These are phyloP conservation scores for Fusarium sp. DNA, from an alignment of 2,329 filamentous ascomycete species.

Conservation along the genomic window DNA sequence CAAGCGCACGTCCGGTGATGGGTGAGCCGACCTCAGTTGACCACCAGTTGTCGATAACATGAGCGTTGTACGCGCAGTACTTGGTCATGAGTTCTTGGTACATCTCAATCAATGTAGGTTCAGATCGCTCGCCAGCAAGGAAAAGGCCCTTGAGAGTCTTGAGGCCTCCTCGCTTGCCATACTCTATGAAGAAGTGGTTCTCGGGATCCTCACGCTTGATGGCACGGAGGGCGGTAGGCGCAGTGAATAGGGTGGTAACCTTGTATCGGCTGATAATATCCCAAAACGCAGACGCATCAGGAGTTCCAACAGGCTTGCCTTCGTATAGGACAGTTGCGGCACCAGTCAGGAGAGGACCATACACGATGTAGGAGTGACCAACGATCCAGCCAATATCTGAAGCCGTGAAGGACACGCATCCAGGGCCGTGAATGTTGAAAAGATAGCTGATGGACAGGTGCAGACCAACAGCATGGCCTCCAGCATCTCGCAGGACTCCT, in stretches of 20 bases:
- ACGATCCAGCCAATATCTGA: slow-evolving; percentile 90
- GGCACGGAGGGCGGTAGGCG: slow-evolving; percentile 86
- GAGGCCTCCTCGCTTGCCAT: slow-evolving; percentile 78
- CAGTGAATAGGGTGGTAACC: slow-evolving; percentile 87
- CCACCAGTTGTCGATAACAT: slow-evolving; percentile 72
- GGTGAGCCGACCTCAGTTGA: slow-evolving; percentile 70
- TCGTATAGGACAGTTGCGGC: slow-evolving; percentile 91
- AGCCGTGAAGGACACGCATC: slow-evolving; percentile 79
- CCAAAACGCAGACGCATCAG: slow-evolving; percentile 90
- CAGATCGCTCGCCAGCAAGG: slow-evolving; percentile 88
- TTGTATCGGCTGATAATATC: slow-evolving; percentile 85
- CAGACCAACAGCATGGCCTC: slow-evolving; percentile 87
- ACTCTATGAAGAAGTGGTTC: slow-evolving; percentile 71
- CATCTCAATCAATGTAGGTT: slow-evolving; percentile 84
- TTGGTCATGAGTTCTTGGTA: slow-evolving; percentile 79
- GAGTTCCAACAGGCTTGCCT: slow-evolving; percentile 93
- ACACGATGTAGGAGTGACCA: slow-evolving; percentile 83
- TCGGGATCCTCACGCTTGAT: slow-evolving; percentile 88
- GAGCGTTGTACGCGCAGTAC: slow-evolving; percentile 72
- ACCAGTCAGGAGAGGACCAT: slow-evolving; percentile 86
- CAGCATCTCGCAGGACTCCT: slow-evolving; percentile 84
- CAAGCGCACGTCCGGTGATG: slow-evolving; percentile 67
- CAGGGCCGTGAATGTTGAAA: slow-evolving; percentile 84
- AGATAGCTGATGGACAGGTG: slow-evolving; percentile 85
- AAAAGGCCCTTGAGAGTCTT: slow-evolving; percentile 80